Evolutionary conservation across 2,329 filamentous ascomycete species (phyloP).

Genomic region (Zymoseptoria pseudotritici): DNA sequence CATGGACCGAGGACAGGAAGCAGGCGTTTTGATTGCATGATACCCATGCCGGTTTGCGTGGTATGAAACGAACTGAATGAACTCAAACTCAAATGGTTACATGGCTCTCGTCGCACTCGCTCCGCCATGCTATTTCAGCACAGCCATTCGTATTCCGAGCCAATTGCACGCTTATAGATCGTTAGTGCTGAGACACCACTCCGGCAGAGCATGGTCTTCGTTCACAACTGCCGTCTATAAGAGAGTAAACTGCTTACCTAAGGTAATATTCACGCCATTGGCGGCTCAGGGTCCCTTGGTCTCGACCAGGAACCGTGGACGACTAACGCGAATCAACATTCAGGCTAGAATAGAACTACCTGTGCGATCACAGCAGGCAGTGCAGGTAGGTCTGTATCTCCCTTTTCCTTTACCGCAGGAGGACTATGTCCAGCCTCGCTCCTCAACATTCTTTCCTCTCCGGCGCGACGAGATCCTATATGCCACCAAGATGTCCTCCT

Average conservation of each 20-base stretch:
- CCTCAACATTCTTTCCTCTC: neutral
- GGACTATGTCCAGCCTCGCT: neutral
- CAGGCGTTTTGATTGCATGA: neutral
- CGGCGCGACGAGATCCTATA: neutral
- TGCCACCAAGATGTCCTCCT: neutral
- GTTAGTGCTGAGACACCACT: too few species aligned
- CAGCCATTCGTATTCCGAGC: neutral
- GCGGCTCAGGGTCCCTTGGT: neutral
- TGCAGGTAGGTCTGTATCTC: neutral
- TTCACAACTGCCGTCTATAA: neutral
- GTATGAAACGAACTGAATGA: neutral
- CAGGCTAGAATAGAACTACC: neutral
- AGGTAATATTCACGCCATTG: neutral
- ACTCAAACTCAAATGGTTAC: neutral
- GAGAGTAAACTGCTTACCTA: neutral
- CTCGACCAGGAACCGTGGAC: neutral
- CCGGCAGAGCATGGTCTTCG: too few species aligned
- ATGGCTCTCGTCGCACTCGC: neutral
- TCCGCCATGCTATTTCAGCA: neutral
- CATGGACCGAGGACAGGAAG: neutral
- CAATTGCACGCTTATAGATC: too few species aligned
- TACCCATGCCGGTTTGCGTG: neutral
- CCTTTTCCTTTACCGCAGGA: neutral
- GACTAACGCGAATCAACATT: neutral
- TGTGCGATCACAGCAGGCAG: neutral